Evolutionary conservation across 371 early-diverging fungal genomes (phyloP), one percentile per base, ranked within the genome.

Genomic region (Umbelopsis sp.): DNA sequence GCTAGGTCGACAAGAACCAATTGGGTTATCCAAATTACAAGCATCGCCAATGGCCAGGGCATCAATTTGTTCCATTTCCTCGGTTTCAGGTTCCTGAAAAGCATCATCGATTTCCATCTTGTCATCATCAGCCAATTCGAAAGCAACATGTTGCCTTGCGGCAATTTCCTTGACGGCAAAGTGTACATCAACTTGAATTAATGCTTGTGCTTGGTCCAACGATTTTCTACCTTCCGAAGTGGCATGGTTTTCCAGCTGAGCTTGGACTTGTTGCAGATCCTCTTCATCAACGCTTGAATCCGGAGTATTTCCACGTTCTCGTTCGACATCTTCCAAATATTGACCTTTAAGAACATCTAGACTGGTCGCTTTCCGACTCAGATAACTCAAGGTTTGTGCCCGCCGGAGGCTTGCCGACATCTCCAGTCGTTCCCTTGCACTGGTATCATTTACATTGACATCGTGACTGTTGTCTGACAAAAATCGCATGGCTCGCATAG

Each of bases 301-400:
- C 20, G 48, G 18, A 10, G 32, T 14, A 5, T 22, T 1, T 16
- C 25, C 51, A 12, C 51, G 37, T 10, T 65, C 66, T n/a, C 44
- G 20, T 35, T 16, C 25, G 7, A 53, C 62, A 44, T 50, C 57
- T 24, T 67, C 65, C 50, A 68, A 50, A 18, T 74, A 72, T 46
- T 79, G 77, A 18, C 72, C 73, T 32, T 82, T 80, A 25, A 80
- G 64, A 16, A 72, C 74, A 35, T 76, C 69, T n/a, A 82, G 63
- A 22, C 74, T 78, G 9, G 72, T 76, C 2, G 71, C 78, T 67
- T 82, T 82, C 9, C 80, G 71, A 29, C 78, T 77, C 5, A 82
- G 70, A 38, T 73, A 69, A 64, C 76, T 82, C 16, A 82, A 68
- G 8, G 73, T 76, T 51, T 78, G 75, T 48, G 72, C 65, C n/a